A percentile compares a stretch with the other conserved stretches of the same genome.
phyloP scores from a whole-genome alignment of 768 basidiomycete genomes.

The Glaciozyma martinii region DNA sequence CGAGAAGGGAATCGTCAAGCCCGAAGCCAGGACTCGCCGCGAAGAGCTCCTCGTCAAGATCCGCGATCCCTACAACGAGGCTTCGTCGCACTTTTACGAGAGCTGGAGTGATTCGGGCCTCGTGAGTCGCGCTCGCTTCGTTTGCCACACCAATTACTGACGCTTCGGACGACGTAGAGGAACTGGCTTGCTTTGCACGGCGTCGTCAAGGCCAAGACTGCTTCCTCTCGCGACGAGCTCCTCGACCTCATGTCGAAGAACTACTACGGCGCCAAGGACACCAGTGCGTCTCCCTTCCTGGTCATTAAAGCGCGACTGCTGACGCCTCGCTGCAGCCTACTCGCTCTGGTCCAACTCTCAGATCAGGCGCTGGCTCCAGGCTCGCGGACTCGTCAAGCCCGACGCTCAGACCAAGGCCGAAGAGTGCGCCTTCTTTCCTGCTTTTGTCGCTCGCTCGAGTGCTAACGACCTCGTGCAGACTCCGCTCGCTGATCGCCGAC shows the following conservation, averaged over 20 bases:
- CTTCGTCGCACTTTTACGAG: constrained; percentile 61
- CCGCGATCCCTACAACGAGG: constrained; percentile 56
- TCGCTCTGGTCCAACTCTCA: constrained; percentile 32
- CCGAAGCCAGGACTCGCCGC: constrained; percentile 50
- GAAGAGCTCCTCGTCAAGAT: constrained; percentile 63
- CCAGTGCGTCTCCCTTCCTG: constrained; percentile 7
- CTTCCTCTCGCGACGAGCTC: constrained; percentile 55
- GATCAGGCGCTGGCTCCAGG: constrained; percentile 32
- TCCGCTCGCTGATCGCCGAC: constrained; percentile 39
- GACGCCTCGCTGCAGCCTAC: constrained; percentile 19
- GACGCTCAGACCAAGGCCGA: constrained; percentile 15
- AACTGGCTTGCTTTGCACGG: constrained; percentile 76
- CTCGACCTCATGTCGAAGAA: constrained; percentile 62
- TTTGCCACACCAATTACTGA: not conserved
- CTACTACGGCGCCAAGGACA: constrained; percentile 51
- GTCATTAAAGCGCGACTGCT: not conserved
- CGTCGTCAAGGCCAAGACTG: constrained; percentile 56
- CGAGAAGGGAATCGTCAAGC: constrained; percentile 57
- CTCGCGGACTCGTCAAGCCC: constrained; percentile 29
- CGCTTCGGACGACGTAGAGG: constrained; percentile 44
- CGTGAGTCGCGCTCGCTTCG: constrained; percentile 42
- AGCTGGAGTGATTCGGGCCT: constrained; percentile 81
- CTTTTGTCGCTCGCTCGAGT: not conserved
- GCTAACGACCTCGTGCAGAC: constrained; percentile 35
- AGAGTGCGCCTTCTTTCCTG: constrained; percentile 15